Base-by-base conservation (phyloP, 306 rosid genomes). In the Castanea crenata region DNA sequence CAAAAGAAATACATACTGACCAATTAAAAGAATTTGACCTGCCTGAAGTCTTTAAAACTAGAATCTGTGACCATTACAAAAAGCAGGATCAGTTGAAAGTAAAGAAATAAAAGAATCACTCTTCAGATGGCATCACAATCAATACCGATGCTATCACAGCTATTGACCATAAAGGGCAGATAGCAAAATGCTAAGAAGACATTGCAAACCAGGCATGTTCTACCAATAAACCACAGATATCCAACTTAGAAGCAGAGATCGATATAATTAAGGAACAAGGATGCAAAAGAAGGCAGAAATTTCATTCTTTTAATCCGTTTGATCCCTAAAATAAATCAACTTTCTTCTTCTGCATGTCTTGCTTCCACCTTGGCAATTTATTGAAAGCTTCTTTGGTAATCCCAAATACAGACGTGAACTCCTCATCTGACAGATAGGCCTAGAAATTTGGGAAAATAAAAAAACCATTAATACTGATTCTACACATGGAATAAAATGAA, bases 311-410 rank as follows among this genome's bases (percentile, higher is more conserved):
- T 73, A 15, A 78, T 74, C 55, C 55, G 67, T 75, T 57, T 31
- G 27, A 78, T 46, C 75, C 78, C 85, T 91, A 96, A 77, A 96
- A 96, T 73, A 96, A 83, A 79, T 93, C 99, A 12, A 86, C 78
- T 86, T 91, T 96, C 93, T 82, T 93, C 82, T 96, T 96, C 86
- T 85, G 93, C 98, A 96, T 85, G 83, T 93, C 99, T 91, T 96
- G 99, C 88, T 96, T 96, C 99, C 99, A 96, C 85, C 84, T 90
- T 25, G 99, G 99, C 82, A 89, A 83, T 86, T 87, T 92, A 54
- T 89, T 78, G 93, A 96, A 96, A 71, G 90, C 91, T 77, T 88
- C 99, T 83, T 93, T 96, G n/a, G 80, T 38, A 80, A 87, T 82
- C 82, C 90, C 94, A 80, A 96, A 90, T 78, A 93, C 74, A 38